A percentile compares a stretch with the other conserved stretches of the same genome.
Conservation (phyloP, 1,284 basidiomycete species). For the Entoloma clypeatum region DNA sequence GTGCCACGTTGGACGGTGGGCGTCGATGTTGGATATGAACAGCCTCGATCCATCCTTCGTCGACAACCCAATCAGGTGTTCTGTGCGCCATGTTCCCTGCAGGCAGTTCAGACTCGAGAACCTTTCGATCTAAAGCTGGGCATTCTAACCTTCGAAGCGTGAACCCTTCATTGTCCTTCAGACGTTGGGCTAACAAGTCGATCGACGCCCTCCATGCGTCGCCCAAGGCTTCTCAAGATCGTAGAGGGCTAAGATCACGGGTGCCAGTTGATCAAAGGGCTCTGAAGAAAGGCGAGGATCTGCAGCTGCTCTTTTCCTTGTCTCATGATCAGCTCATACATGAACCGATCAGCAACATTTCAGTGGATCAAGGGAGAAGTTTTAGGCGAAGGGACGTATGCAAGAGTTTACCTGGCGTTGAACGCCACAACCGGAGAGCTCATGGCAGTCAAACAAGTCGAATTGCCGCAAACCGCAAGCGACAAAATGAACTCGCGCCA, state of each 20-base stretch:
- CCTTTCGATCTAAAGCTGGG: no score
- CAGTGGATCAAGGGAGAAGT: conserved; percentile 78
- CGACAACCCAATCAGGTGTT: no score
- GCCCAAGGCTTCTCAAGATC: no score
- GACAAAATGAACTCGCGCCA: conserved; percentile 52
- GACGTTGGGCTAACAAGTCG: conserved; percentile 8
- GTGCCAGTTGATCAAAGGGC: neutral
- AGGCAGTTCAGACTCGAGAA: no score
- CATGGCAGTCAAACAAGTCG: conserved; percentile 83
- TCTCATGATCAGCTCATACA: conserved; percentile 6
- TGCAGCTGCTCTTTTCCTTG: neutral
- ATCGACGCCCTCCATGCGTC: neutral
- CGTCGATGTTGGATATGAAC: no score
- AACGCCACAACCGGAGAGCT: conserved; percentile 76
- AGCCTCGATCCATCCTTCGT: no score
- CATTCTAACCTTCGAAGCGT: conserved; percentile 9
- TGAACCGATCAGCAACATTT: conserved; percentile 32
- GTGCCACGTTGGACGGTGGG: no score
- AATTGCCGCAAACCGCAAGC: conserved; percentile 52
- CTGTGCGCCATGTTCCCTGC: no score
- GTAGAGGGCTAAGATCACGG: no score
- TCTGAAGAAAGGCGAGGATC: conserved; percentile 16
- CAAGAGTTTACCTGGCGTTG: conserved; percentile 70
- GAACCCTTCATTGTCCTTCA: conserved; percentile 11
- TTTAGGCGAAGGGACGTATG: conserved; percentile 75